These are phyloP conservation scores for Zalaria sp. DNA, from an alignment of 2,329 filamentous ascomycete species.

Conservation along the genomic window DNA sequence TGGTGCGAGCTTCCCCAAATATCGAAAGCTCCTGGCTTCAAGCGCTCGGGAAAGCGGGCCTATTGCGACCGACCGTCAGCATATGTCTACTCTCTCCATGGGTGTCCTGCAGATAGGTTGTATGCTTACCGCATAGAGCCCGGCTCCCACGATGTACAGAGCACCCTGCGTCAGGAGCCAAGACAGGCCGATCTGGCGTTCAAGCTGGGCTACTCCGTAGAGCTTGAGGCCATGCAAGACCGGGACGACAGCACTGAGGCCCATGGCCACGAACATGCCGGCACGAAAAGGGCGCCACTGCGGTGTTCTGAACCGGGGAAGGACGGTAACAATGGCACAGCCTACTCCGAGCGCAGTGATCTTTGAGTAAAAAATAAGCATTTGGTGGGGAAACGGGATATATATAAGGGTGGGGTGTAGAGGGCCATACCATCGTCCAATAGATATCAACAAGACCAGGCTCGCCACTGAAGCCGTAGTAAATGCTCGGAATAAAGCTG, in stretches of 20 bases:
- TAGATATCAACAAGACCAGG: slow-evolving; percentile 54
- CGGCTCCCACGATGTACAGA: slow-evolving; percentile 75
- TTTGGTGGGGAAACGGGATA: not conserved
- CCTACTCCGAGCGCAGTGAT: slow-evolving; percentile 65
- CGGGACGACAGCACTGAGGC: slow-evolving; percentile 69
- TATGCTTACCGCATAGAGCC: slow-evolving; percentile 57
- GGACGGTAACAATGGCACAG: slow-evolving; percentile 62
- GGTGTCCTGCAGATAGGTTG: not conserved
- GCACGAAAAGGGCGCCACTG: slow-evolving; percentile 74
- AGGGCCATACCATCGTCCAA: slow-evolving; percentile 51
- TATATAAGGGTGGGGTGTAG: not conserved
- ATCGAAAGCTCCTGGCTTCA: slow-evolving; percentile 66
- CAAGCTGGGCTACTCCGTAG: slow-evolving; percentile 53
- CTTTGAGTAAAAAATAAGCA: slow-evolving; percentile 27
- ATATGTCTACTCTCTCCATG: not conserved
- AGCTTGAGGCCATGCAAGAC: slow-evolving; percentile 60
- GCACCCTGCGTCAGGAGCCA: slow-evolving; percentile 70
- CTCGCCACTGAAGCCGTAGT: slow-evolving; percentile 70
- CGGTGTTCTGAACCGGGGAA: slow-evolving; percentile 73
- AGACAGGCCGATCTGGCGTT: slow-evolving; percentile 60
- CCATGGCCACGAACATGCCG: slow-evolving; percentile 78
- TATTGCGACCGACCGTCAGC: slow-evolving; percentile 16
- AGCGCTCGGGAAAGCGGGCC: slow-evolving; percentile 71
- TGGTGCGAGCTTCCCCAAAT: slow-evolving; percentile 91
- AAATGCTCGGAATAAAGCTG: slow-evolving; percentile 76